Evolutionary conservation across 768 basidiomycete genomes (phyloP), one percentile per base, ranked within the genome.

Genomic region (Termitomyces eurrhizus): DNA sequence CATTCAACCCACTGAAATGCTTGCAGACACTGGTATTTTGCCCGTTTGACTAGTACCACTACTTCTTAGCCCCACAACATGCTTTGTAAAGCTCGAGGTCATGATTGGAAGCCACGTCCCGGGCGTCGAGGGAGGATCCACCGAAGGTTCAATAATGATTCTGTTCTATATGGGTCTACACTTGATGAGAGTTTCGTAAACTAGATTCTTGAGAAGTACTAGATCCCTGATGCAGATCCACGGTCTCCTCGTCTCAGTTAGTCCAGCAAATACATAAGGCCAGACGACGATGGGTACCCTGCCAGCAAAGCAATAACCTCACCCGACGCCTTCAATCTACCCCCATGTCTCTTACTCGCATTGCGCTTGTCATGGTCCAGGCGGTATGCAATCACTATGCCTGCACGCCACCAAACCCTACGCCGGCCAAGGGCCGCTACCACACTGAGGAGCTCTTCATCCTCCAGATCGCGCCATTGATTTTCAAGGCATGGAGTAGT

Each of bases 381-480:
- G 78, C 78, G 24, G 36, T 73, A 49, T 72, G 70, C 71, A 79
- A 81, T 62, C 76, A 81, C 57, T 62, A 73, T 7, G 82, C 82
- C 4, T 79, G 73, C 65, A 77, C 77, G 3, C 80, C 82, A 0
- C 82, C 82, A 1, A 80, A 82, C 64, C 80, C 77, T 29, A 80
- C 82, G 0, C 78, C 75, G 7, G 54, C 66, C 35, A 80, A 79
- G 52, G 73, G 71, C 33, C 79, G 81, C 12, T 82, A 80, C 64
- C 76, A 82, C 64, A 77, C 75, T 9, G 70, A 77, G 39, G 76
- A 78, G 62, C 72, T 72, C 26, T 74, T 73, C 61, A 65, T 79
- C 56, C 71, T 83, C 29, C 79, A 80, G 52, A 77, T 83, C 16
- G 82, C 82, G 0, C 80, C 82, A 2, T 57, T 74, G 14, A 67